Conservation (phyloP, 805 yeast genomes). For the Yamadazyma sp. region DNA sequence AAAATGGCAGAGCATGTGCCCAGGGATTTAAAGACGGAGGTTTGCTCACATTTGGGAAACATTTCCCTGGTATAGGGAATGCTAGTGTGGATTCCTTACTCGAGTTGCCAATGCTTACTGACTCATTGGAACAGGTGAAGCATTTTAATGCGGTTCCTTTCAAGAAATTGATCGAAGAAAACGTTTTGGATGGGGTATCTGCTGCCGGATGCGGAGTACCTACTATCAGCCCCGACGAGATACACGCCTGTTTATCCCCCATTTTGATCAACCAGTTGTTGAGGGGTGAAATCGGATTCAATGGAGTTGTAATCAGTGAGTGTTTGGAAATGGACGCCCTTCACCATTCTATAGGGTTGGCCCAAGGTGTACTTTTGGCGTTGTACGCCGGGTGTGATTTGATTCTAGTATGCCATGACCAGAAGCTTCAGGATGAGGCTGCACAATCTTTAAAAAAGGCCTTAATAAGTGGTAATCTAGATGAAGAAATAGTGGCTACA, state of each 20-base stretch:
- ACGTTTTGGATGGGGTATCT: slow-evolving; percentile 51
- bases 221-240: slow-evolving; percentile 56
- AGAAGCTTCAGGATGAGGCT: slow-evolving; percentile 55
- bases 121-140: slow-evolving; percentile 52
- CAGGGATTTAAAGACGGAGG: slow-evolving; percentile 56
- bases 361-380: slow-evolving; percentile 65
- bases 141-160: slow-evolving; percentile 53
- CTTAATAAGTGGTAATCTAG: slow-evolving; percentile 39
- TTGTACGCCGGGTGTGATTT: slow-evolving; percentile 66
- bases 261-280: slow-evolving; percentile 49
- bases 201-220: slow-evolving; percentile 70
- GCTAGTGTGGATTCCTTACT: slow-evolving; percentile 57
- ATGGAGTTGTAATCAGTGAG: slow-evolving; percentile 59
- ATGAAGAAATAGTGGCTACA: slow-evolving; percentile 41
- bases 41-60: slow-evolving; percentile 55
- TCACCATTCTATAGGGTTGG: slow-evolving; percentile 60
- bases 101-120: slow-evolving; percentile 60
- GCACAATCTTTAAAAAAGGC: slow-evolving; percentile 43
- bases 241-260: slow-evolving; percentile 63
- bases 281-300: slow-evolving; percentile 50
- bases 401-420: slow-evolving; percentile 60
- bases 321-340: slow-evolving; percentile 64
- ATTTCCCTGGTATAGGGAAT: slow-evolving; percentile 66
- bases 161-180: slow-evolving; percentile 44
- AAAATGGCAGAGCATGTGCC: slow-evolving; percentile 52